Evolutionary conservation across 371 early-diverging fungal genomes (phyloP), one percentile per base, ranked within the genome.

Genomic region (Mucor piriformis): DNA sequence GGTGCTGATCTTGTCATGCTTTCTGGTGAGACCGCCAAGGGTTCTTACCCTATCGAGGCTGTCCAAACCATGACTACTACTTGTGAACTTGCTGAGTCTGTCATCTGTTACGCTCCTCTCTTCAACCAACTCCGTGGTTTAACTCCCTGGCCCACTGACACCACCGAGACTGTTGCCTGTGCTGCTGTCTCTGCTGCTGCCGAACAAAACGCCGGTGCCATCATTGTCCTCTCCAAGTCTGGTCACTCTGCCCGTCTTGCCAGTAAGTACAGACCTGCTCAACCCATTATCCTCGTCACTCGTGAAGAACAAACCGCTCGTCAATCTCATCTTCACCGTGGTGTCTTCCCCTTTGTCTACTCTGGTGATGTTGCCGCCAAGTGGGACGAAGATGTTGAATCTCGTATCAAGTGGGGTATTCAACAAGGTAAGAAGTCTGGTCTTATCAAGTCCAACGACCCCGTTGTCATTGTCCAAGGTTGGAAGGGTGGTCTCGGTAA

Each of bases 1-100:
- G 97, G 96, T 54, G 91, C 95, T 44, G 97, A 96, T 81, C 88
- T 94, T 59, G 95, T 98, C 58, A 99, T 99, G 99, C 83, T 98
- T 57, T 95, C 95, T 33, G 95, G 92, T 63, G 99, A 99, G 76
- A 97, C 97, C 1, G 98, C 99, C 63, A 92, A 92, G 70, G 99
- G 88, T 35, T 48, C 66, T 53, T 92, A 94, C 72, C 87, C 90
- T 42, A 55, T 88, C 62, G 85, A 92, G 64, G 85, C 91, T 12
- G 92, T 91, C 57, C 58, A 62, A 44, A 90, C 89, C 65, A 91
- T 91, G 92, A 77, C 84, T 54, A 79, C 80, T 50, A 87, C 86
- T 15, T 82, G 88, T 59, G 64, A 75, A 44, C 68, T 90, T 32
- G 91, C 93, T 37, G 93, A 92, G 64, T 76, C 88, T 1, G 84